These are phyloP conservation scores for Prototheca wickerhamii DNA, from an alignment of 163 green algal genomes.

Conservation along the genomic window DNA sequence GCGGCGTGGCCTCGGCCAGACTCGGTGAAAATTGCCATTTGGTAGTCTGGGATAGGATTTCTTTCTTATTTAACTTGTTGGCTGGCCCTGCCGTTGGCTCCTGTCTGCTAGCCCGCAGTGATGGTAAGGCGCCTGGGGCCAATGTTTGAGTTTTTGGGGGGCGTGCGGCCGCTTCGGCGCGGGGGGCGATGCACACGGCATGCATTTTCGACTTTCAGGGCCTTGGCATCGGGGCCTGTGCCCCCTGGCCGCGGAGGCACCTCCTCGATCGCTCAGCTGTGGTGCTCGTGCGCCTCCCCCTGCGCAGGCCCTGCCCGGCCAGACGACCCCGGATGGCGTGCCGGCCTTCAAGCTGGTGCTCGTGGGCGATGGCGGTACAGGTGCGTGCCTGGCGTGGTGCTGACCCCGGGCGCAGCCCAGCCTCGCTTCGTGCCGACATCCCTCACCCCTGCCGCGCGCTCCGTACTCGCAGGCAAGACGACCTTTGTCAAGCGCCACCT, in stretches of 20 bases:
- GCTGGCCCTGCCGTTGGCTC: no score
- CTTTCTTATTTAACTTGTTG: no score
- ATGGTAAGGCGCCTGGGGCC: no score
- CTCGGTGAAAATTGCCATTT: no score
- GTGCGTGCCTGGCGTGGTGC: constrained; percentile 26
- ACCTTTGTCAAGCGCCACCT: constrained; percentile 99
- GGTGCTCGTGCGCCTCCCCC: not conserved
- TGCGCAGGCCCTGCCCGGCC: constrained; percentile 54
- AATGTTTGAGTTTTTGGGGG: no score
- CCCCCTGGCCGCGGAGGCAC: not conserved
- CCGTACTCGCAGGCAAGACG: constrained; percentile 79
- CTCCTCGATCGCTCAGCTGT: not conserved
- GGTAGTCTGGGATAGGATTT: no score
- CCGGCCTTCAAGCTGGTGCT: constrained; percentile 98
- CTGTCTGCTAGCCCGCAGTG: no score
- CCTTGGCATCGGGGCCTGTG: no score
- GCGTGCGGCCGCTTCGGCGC: no score
- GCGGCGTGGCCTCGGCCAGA: no score
- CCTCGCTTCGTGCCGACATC: not conserved
- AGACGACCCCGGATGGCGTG: constrained; percentile 67
- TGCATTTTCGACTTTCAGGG: no score
- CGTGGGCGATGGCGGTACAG: constrained; percentile 96
- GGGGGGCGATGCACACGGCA: no score
- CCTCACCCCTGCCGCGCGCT: not conserved
- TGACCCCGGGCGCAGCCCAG: not conserved